A percentile compares a stretch with the other conserved stretches of the same genome.
Conservation (phyloP, 2,329 filamentous ascomycete genomes). For the Ustulina deusta region DNA sequence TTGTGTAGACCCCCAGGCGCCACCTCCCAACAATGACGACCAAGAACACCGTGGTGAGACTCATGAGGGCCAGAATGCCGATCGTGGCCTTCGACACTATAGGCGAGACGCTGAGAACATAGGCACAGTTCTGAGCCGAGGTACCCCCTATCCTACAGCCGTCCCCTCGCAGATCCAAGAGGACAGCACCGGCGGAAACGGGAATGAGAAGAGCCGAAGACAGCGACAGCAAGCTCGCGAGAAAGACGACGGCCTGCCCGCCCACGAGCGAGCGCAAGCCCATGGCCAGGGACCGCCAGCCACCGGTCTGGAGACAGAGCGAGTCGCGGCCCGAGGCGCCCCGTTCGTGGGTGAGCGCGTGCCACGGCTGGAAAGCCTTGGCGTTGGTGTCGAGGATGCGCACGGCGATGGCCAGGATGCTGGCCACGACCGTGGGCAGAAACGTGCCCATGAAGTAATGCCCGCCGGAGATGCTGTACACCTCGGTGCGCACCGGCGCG, state of each 20-base stretch:
- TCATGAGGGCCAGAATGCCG: conserved; percentile 49
- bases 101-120: conserved; percentile 48
- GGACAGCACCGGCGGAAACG: conserved; percentile 48
- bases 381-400: conserved; percentile 45
- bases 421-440: conserved; percentile 43
- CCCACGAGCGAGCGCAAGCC: conserved; percentile 42
- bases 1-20: conserved; percentile 50
- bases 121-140: conserved; percentile 48
- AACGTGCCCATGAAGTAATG: conserved; percentile 46
- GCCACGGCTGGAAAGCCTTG: conserved; percentile 53
- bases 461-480: conserved; percentile 19
- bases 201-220: conserved; percentile 49
- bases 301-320: conserved; percentile 45
- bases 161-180: conserved; percentile 47
- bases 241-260: conserved; percentile 46
- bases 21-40: conserved; percentile 47
- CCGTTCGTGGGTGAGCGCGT: conserved; percentile 50
- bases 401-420: conserved; percentile 40
- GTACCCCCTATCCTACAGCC: conserved; percentile 41
- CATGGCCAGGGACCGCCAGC: conserved; percentile 42
- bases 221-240: conserved; percentile 47
- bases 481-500: neutral
- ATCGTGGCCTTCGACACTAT: conserved; percentile 45
- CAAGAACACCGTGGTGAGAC: conserved; percentile 39
- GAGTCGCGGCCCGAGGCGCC: conserved; percentile 52